Percentiles rank a stretch among this genome's conserved stretches.
These are phyloP conservation scores for Sugiyamaella floridensis DNA, from an alignment of 805 yeast genomes.

Conservation along the genomic window DNA sequence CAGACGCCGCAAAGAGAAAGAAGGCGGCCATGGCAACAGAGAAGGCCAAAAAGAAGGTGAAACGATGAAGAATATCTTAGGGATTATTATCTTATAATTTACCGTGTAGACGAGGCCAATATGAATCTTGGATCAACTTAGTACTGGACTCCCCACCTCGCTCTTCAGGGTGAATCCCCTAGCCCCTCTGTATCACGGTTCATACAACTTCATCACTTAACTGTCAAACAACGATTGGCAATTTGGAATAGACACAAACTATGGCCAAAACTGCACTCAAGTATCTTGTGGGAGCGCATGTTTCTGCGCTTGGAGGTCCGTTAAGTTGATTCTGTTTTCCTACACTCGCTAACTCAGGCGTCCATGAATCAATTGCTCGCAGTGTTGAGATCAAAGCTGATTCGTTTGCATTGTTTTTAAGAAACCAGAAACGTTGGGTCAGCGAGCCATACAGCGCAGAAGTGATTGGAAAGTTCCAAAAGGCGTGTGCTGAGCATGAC, in stretches of 20 bases:
- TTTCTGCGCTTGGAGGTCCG: constrained; percentile 68
- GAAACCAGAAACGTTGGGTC: constrained; percentile 87
- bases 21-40: constrained; percentile 12
- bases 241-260: background rate
- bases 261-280: background rate
- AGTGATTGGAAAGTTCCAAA: constrained; percentile 61
- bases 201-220: background rate
- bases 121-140: no score
- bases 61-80: background rate
- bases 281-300: constrained; percentile 73
- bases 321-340: constrained; percentile 8
- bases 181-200: background rate
- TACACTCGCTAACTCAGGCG: constrained; percentile 26
- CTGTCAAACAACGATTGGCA: background rate
- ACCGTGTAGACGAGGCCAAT: no score
- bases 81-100: no score
- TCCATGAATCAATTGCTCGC: constrained; percentile 59
- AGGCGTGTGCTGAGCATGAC: constrained; percentile 52
- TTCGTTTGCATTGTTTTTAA: constrained; percentile 84
- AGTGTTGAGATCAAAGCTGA: constrained; percentile 58
- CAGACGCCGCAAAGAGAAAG: constrained; percentile 16
- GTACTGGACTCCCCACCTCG: background rate
- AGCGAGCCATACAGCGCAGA: constrained; percentile 66
- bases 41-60: constrained; percentile 11
- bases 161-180: background rate